Conservation (phyloP, 768 basidiomycete species). For the Tricholoma sp. region DNA sequence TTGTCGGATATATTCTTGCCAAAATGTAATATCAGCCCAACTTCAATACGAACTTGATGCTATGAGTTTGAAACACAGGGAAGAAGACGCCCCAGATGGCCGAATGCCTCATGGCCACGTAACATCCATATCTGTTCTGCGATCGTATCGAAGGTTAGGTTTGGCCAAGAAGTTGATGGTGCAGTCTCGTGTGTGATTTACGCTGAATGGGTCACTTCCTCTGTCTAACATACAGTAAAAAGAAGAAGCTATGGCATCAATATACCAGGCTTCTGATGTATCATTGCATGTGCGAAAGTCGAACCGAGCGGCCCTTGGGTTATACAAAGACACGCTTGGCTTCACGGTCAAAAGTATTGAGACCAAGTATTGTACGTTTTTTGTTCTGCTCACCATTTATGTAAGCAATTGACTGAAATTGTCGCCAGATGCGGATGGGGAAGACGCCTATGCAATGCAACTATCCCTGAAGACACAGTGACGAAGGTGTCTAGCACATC, state of each 20-base stretch:
- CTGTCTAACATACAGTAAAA: slow-evolving; percentile 2
- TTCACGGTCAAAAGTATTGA: slow-evolving; percentile 87
- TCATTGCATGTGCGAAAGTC: slow-evolving; percentile 94
- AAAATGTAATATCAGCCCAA: slow-evolving; percentile 62
- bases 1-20: slow-evolving; percentile 93
- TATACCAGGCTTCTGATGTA: slow-evolving; percentile 83
- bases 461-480: slow-evolving; percentile 43
- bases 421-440: slow-evolving; percentile 81
- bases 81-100: slow-evolving; percentile 56
- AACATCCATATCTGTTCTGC: slow-evolving; percentile 91
- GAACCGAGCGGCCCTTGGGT: slow-evolving; percentile 83
- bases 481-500: too few relatives aligned
- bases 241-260: slow-evolving; percentile 90
- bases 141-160: slow-evolving; percentile 87
- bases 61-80: slow-evolving; percentile 38
- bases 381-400: not conserved
- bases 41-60: slow-evolving; percentile 8
- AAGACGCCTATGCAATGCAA: slow-evolving; percentile 92
- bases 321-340: slow-evolving; percentile 89
- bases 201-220: not conserved
- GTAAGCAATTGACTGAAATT: not conserved
- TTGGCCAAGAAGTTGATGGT: slow-evolving; percentile 95
- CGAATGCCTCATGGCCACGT: slow-evolving; percentile 86
- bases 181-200: slow-evolving; percentile 70
- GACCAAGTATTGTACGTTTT: slow-evolving; percentile 77